Evolutionary conservation across 73 alveolate genomes (phyloP), one percentile per base, ranked within the genome.

Genomic region (Stentor roeselii): DNA sequence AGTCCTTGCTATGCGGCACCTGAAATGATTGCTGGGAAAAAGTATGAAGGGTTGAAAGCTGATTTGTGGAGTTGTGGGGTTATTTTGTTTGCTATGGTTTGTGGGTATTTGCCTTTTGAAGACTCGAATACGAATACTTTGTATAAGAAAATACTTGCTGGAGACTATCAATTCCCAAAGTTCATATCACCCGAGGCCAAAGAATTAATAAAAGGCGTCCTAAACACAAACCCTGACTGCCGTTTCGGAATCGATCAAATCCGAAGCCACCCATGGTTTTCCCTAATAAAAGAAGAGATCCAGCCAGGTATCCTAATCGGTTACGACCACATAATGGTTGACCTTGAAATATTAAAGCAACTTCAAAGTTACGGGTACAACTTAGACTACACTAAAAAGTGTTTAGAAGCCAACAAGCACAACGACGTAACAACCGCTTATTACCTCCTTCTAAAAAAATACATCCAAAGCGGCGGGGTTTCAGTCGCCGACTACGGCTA

Each of bases 1-100:
- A 89, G 98, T 42, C 99, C 99, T 3, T 97, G 99, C 84, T 97
- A 97, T 89, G 99, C 99, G 34, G 98, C 99, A 3, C 99, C 99
- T 0, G 99, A 97, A 91, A 95, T 97, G 97, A 95, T 97, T 2
- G 92, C 88, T 32, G 98, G 99, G 2, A 92, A 94, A 32, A 87
- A 90, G 83, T 97, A 97, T 88, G 92, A 86, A 59, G 99, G 99
- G 30, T 86, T 92, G 36, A 95, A 93, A 58, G 95, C 89, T 36
- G 99, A 97, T 86, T 89, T 97, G 31, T 97, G 99, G 99, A 89
- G 98, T 75, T 92, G 99, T 76, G 99, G 99, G 59, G 98, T 97
- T 3, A 95, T 97, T 39, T 90, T 97, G 60, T 97, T 88, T 90
- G 99, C 99, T 21, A 93, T 97, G 99, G 88, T 97, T 39, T 94